phyloP scores from a whole-genome alignment of 1,139 yeast species.

The Nakaseomyces sp. region DNA sequence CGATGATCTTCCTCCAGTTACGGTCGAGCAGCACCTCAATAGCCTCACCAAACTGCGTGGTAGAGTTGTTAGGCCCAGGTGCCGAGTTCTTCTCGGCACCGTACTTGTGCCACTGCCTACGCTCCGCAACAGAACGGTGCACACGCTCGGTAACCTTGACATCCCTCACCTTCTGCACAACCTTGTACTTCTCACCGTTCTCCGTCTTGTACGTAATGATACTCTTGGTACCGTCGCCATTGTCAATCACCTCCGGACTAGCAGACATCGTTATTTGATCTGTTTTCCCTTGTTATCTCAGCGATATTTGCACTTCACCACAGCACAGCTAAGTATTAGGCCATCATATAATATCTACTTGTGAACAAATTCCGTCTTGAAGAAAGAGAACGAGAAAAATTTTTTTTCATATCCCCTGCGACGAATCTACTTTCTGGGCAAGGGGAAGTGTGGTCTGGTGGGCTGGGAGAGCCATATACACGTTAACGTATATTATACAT shows the following conservation, averaged over 20 bases:
- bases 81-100: conserved; percentile 73
- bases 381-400: not conserved
- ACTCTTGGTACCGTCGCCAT: conserved; percentile 85
- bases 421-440: too few relatives aligned
- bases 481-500: too few relatives aligned
- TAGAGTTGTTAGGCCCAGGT: conserved; percentile 80
- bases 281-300: too few relatives aligned
- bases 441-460: too few relatives aligned
- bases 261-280: not conserved
- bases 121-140: conserved; percentile 62
- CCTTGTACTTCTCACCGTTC: conserved; percentile 76
- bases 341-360: too few relatives aligned
- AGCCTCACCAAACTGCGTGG: conserved; percentile 85
- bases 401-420: not conserved
- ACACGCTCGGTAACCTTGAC: conserved; percentile 74
- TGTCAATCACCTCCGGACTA: conserved; percentile 48
- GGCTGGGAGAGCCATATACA: too few relatives aligned
- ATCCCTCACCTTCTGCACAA: conserved; percentile 77
- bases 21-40: conserved; percentile 62
- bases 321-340: too few relatives aligned
- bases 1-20: conserved; percentile 64
- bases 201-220: conserved; percentile 70
- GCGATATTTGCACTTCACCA: too few relatives aligned
- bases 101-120: conserved; percentile 70
- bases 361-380: not conserved